Evolutionary conservation across 1,139 yeast species (phyloP).

Genomic region (Suhomyces choctaworum): DNA sequence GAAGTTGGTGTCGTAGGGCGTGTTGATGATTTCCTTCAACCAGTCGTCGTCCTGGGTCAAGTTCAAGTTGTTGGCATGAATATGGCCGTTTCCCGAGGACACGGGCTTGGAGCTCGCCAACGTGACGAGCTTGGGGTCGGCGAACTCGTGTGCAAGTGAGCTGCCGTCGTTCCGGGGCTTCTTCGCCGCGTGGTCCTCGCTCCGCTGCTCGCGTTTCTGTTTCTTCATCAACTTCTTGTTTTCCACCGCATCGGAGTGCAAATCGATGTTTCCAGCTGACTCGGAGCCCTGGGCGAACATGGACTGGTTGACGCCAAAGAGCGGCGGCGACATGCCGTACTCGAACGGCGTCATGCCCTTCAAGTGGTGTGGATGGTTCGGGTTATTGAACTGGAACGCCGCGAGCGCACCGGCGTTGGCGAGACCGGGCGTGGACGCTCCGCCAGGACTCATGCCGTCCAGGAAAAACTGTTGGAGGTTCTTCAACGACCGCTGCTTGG

Average conservation of each 20-base stretch:
- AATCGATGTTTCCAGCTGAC: constrained; percentile 1
- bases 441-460: constrained; percentile 7
- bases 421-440: background rate
- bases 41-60: constrained; percentile 49
- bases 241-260: constrained; percentile 7
- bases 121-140: background rate
- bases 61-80: constrained; percentile 11
- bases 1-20: constrained; percentile 59
- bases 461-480: constrained; percentile 19
- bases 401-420: constrained; percentile 16
- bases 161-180: constrained; percentile 1
- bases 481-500: constrained; percentile 16
- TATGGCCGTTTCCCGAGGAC: constrained; percentile 1
- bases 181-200: background rate
- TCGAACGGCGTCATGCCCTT: constrained; percentile 43
- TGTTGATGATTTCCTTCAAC: constrained; percentile 65
- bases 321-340: constrained; percentile 28
- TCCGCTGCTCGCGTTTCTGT: constrained; percentile 7
- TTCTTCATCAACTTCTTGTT: constrained; percentile 6
- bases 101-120: background rate
- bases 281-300: constrained; percentile 2
- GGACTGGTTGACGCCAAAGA: constrained; percentile 7
- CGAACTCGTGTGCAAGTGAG: constrained; percentile 1
- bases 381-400: constrained; percentile 34
- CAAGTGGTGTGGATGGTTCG: constrained; percentile 39